These are phyloP conservation scores for Bruguiera sexangula DNA, from an alignment of 345 rosid species.

Conservation along the genomic window DNA sequence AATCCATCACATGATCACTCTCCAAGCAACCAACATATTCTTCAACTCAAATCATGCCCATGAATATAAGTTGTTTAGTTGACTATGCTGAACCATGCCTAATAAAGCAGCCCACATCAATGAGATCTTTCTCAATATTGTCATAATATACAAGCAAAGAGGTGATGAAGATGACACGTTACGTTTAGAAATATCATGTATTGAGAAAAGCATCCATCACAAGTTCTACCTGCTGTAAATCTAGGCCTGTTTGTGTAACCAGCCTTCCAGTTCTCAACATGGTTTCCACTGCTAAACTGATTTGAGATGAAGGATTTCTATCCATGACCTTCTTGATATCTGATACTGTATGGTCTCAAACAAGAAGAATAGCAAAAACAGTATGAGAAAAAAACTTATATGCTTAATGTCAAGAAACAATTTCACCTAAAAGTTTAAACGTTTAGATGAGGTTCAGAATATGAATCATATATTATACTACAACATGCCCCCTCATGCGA, in stretches of 20 bases:
- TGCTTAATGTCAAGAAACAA: not conserved
- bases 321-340: conserved; percentile 69
- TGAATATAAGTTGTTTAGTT: too few relatives aligned
- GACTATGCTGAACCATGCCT: too few relatives aligned
- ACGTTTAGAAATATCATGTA: not conserved
- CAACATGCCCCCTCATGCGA: too few relatives aligned
- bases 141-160: not conserved
- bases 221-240: conserved; percentile 74
- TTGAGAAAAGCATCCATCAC: not conserved
- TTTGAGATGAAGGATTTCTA: conserved; percentile 42
- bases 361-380: conserved; percentile 5
- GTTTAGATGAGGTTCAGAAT: too few relatives aligned
- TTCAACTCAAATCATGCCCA: too few relatives aligned
- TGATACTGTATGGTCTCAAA: conserved; percentile 43
- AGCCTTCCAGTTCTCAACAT: conserved; percentile 78
- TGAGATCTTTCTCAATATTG: too few relatives aligned
- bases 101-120: too few relatives aligned
- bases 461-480: too few relatives aligned
- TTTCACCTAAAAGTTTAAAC: too few relatives aligned
- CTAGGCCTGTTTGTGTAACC: conserved; percentile 69
- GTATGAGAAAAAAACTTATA: not conserved
- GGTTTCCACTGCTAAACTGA: conserved; percentile 63
- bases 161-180: not conserved
- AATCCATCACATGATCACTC: too few relatives aligned
- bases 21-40: too few relatives aligned